phyloP scores from a whole-genome alignment of 805 yeast species.

The Myxozyma melibiosi region DNA sequence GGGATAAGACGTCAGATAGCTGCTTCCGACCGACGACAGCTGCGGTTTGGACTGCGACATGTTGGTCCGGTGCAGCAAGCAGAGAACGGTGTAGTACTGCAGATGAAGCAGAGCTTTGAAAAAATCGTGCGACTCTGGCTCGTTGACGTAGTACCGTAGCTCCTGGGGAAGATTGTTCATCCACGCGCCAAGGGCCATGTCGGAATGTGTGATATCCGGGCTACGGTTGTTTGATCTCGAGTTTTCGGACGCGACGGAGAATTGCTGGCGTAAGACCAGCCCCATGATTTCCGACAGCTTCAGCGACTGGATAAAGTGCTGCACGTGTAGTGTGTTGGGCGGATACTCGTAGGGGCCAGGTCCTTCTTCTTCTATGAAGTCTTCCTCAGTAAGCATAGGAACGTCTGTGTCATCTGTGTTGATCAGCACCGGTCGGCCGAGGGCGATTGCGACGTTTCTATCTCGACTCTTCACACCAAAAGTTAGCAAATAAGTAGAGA shows the following conservation, averaged over 20 bases:
- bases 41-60: conserved; percentile 45
- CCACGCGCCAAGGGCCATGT: conserved; percentile 77
- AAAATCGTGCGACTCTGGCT: conserved; percentile 55
- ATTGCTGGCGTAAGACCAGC: conserved; percentile 66
- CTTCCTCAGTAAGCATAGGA: conserved; percentile 67
- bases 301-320: conserved; percentile 62
- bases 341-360: conserved; percentile 50
- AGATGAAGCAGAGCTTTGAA: conserved; percentile 62
- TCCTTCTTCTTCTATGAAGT: conserved; percentile 58
- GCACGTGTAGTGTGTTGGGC: conserved; percentile 52
- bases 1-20: conserved; percentile 49
- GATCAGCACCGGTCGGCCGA: conserved; percentile 71
- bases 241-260: conserved; percentile 66
- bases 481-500: no score
- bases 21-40: conserved; percentile 10
- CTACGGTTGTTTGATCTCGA: conserved; percentile 47
- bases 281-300: conserved; percentile 73
- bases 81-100: conserved; percentile 72
- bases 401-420: conserved; percentile 76
- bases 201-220: conserved; percentile 64
- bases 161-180: conserved; percentile 65
- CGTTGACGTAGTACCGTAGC: conserved; percentile 62
- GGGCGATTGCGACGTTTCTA: conserved; percentile 66
- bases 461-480: conserved; percentile 54
- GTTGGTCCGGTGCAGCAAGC: conserved; percentile 70